phyloP scores from a whole-genome alignment of 352 stramenopile genomes.

The Pythium biforme region DNA sequence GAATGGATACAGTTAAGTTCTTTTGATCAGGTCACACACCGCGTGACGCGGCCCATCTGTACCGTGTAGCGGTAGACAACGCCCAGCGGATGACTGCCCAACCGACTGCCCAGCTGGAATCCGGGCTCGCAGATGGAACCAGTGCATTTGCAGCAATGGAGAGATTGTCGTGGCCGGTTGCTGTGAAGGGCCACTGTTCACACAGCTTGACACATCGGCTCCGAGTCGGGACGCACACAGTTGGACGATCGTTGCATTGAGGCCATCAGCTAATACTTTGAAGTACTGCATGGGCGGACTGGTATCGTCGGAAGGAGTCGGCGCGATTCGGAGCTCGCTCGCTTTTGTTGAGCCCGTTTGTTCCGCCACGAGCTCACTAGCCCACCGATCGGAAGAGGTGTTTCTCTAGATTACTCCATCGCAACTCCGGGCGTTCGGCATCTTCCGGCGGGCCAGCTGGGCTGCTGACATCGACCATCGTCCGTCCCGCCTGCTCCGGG shows the following conservation, averaged over 20 bases:
- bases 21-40: background rate
- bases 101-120: background rate
- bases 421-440: background rate
- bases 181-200: background rate
- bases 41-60: background rate
- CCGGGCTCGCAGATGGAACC: background rate
- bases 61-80: background rate
- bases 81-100: background rate
- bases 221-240: background rate
- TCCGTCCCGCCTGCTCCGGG: no score
- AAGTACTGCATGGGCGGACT: background rate
- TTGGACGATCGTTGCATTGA: background rate
- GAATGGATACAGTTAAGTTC: background rate
- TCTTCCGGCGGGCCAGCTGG: background rate
- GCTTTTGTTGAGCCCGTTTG: background rate
- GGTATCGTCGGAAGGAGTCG: conserved; percentile 2
- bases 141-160: background rate
- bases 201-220: background rate
- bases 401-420: background rate
- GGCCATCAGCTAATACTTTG: background rate
- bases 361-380: background rate
- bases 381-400: background rate
- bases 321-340: background rate
- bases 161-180: background rate
- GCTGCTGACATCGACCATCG: conserved; percentile 1